Percentiles rank a stretch among this genome's conserved stretches.
These are phyloP conservation scores for Eucalyptus coolabah DNA, from an alignment of 345 rosid species.

Conservation along the genomic window DNA sequence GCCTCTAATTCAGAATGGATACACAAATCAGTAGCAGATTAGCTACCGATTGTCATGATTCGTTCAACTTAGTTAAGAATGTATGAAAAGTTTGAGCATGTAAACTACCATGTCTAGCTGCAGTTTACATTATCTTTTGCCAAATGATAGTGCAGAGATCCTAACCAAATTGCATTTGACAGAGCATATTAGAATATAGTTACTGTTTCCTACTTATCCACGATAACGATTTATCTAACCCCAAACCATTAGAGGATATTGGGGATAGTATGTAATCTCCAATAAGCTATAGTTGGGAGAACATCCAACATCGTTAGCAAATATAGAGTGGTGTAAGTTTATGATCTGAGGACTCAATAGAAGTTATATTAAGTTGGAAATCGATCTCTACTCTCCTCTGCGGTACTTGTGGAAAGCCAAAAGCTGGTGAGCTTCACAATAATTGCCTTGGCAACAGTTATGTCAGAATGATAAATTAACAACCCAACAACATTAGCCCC, in stretches of 20 bases:
- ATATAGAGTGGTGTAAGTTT: not conserved
- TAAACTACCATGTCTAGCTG: not conserved
- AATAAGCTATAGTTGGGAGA: not conserved
- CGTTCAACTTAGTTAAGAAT: not conserved
- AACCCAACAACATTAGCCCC: not conserved
- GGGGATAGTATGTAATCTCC: not conserved
- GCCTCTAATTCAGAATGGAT: not conserved
- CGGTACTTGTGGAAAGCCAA: not conserved
- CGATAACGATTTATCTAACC: not conserved
- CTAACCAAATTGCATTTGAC: not conserved
- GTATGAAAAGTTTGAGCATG: not conserved
- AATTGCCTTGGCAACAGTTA: not conserved
- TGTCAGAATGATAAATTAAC: not conserved
- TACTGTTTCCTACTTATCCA: not conserved
- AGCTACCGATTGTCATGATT: not conserved
- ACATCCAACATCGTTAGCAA: not conserved
- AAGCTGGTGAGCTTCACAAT: not conserved
- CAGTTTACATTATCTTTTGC: not conserved
- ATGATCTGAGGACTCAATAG: not conserved
- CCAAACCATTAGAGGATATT: not conserved
- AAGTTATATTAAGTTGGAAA: not conserved
- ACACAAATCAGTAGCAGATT: not conserved
- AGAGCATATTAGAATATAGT: not conserved
- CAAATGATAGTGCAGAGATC: not conserved
- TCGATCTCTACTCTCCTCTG: not conserved